Base-by-base conservation (phyloP, 495 filamentous ascomycete genomes). In the Xylaria flabelliformis region DNA sequence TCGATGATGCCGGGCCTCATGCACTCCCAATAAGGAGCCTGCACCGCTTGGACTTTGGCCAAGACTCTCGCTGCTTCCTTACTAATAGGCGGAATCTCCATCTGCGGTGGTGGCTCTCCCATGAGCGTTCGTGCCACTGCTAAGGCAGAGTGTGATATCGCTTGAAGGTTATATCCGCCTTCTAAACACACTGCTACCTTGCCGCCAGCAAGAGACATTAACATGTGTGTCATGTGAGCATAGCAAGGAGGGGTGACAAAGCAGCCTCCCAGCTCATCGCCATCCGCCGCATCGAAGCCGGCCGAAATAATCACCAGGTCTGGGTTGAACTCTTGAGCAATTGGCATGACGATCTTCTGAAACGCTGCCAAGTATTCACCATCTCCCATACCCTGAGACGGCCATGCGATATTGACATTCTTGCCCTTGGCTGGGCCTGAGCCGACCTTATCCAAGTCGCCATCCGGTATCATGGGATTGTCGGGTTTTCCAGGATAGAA, bases 141-240 rank as follows among this genome's bases (percentile, higher is more conserved):
- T 2, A 98, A 83, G 15, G 96, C 96, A 26, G 95, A 98, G 69
- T 92, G 89, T 0, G 95, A 94, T 66, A 99, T 98, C 1, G 97
- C 95, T 12, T 88, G 84, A 56, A 98, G 89, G 75, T 99, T 97
- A 79, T 99, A 99, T 24, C 96, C 96, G 64, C 96, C 96, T 86
- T 97, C 96, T 17, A 99, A 84, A 77, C 95, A 97, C 32, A 97
- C 94, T 12, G 93, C 93, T 58, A 98, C 85, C 78, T 96, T 97
- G 48, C 96, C 96, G 56, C 90, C 85, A 3, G 96, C 95, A n/a
- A 99, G 88, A 15, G 91, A 91, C 94, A 98, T 98, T 21, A 99
- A 87, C 95, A 98, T 97, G 77, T 97, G 93, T 10, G 97, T 98
- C 96, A 99, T 98, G 76, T 98, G 95, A 24, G 94, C 94, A 79